Evolutionary conservation across 2,329 filamentous ascomycete species (phyloP).

Genomic region (Neocucurbitaria cava): DNA sequence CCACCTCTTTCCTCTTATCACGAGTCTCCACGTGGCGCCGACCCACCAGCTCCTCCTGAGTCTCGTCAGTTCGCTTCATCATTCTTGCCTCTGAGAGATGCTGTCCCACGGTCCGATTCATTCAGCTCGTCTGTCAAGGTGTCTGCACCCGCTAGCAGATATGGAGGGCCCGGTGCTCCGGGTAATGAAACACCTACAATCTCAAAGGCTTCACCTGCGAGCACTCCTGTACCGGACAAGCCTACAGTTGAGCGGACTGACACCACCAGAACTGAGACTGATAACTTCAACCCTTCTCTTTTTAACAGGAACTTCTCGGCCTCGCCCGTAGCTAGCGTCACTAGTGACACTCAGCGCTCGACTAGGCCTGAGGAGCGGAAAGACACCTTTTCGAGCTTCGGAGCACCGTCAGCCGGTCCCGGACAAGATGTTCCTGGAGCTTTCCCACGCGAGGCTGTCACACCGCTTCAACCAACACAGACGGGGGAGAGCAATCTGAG

Average conservation of each 20-base stretch:
- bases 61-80: constrained; percentile 80
- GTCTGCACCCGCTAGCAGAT: constrained; percentile 73
- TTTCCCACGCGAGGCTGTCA: constrained; percentile 52
- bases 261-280: constrained; percentile 44
- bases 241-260: constrained; percentile 43
- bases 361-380: constrained; percentile 47
- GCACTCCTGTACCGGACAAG: constrained; percentile 62
- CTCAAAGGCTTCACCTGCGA: constrained; percentile 49
- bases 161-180: constrained; percentile 58
- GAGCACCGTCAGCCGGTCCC: constrained; percentile 35
- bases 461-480: constrained; percentile 57
- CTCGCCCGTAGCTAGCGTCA: constrained; percentile 50
- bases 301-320: constrained; percentile 49
- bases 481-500: constrained; percentile 57
- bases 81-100: constrained; percentile 72
- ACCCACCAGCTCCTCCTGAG: constrained; percentile 71
- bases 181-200: constrained; percentile 59
- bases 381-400: constrained; percentile 50
- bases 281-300: constrained; percentile 44
- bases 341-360: constrained; percentile 48
- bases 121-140: constrained; percentile 79
- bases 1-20: constrained; percentile 63
- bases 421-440: constrained; percentile 54
- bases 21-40: constrained; percentile 62
- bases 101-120: constrained; percentile 66